Evolutionary conservation across 352 stramenopile species (phyloP).

Genomic region (Thalassiosira hispida): DNA sequence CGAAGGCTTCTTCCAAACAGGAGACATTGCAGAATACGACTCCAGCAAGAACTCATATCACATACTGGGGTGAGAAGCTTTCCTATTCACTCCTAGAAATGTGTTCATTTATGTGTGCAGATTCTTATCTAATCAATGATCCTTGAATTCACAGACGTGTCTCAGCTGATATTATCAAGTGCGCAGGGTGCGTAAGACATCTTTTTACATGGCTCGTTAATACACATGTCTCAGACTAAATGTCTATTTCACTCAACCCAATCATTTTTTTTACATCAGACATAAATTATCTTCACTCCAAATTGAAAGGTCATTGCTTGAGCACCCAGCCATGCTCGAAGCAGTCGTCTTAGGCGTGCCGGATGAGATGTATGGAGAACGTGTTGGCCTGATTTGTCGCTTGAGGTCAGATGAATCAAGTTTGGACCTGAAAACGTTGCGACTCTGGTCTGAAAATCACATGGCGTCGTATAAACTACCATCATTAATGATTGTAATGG

Average conservation of each 20-base stretch:
- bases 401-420: slow-evolving; percentile 24
- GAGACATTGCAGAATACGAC: slow-evolving; percentile 89
- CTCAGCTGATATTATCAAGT: slow-evolving; percentile 92
- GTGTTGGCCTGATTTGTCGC: slow-evolving; percentile 85
- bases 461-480: slow-evolving; percentile 89
- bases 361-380: slow-evolving; percentile 89
- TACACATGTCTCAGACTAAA: too few species aligned
- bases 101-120: too few species aligned
- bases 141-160: slow-evolving; percentile 57
- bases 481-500: slow-evolving; percentile 85
- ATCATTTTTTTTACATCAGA: too few species aligned
- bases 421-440: slow-evolving; percentile 50
- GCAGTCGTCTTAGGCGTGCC: slow-evolving; percentile 88
- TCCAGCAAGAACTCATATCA: slow-evolving; percentile 85
- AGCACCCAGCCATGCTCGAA: slow-evolving; percentile 87
- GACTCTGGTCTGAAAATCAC: slow-evolving; percentile 79
- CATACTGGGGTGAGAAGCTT: slow-evolving; percentile 81
- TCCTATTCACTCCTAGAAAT: not conserved
- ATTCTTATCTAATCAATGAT: not conserved
- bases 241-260: too few species aligned
- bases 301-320: slow-evolving; percentile 88
- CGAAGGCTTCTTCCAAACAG: slow-evolving; percentile 91
- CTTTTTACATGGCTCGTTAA: too few species aligned
- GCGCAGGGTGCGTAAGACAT: too few species aligned
- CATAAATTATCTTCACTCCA: slow-evolving; percentile 93